Base-by-base conservation (phyloP, 1,139 yeast genomes). In the Protomyces macrosporus region DNA sequence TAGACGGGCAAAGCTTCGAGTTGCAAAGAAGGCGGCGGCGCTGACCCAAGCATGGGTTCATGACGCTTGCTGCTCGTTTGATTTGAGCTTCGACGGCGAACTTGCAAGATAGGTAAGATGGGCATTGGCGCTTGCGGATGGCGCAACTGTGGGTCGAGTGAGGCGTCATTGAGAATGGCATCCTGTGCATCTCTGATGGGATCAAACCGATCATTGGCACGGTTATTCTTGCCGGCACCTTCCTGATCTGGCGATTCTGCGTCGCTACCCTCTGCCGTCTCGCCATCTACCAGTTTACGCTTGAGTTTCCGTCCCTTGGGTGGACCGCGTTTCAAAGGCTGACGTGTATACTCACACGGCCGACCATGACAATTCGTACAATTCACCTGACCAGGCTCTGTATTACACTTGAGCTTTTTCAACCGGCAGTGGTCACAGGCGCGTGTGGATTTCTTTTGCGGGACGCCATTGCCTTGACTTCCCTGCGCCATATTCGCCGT, bases 291-390 rank as follows among this genome's bases (percentile, higher is more conserved):
- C 32, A 16, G 4, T 16, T 42, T 42, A 5, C 48, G 48, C 48
- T 42, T 42, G 6, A 42, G 32, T 16, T 42, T 42, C 9, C 48
- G 6, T 16, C 60, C 60, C 30, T 55, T 55, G 3, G 53, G 40
- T 4, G 60, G 60, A 10, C 60, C 60, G 16, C 60, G 60, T 14
- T 55, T 55, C n/a, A 55, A 16, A 4, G 51, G 60, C 39, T 37
- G 48, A 7, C 51, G 34, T 0, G 60, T 55, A 14, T 34, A 55
- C 10, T 33, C 51, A 39, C 60, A 55, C 9, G 35, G 42, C 12
- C 48, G 35, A 32, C 37, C 37, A 35, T 55, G 51, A 16, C 48
- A 42, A 14, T 42, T 39, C 9, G 39, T n/a, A 32, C 60, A 55
- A 35, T 55, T 55, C 32, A 42, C 23, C 33, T 52, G 37, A 14